Evolutionary conservation across 176 grass and related monocot species (phyloP), one percentile per base, ranked within the genome.

Genomic region (Carex myosuroides): DNA sequence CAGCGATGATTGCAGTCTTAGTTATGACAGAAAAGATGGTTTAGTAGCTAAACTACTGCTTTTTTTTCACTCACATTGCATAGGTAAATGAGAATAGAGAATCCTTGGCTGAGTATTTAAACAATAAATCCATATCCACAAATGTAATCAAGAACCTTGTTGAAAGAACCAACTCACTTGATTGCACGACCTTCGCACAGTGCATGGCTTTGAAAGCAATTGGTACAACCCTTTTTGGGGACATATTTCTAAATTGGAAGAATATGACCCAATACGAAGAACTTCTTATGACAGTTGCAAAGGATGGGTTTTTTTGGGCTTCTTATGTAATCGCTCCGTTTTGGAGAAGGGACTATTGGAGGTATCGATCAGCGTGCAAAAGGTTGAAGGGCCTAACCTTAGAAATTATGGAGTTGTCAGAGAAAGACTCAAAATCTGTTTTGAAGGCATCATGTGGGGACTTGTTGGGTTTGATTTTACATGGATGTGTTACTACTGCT

Each of bases 231-330:
- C 76, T 99, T 79, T 92, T 99, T 79, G 97, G 93, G 18, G 91
- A 99, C 70, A 84, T 81, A 81, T 96, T 94, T 52, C 86, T 94
- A 41, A 53, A 89, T 91, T 99, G 97, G 97, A 87, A 91, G 84
- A 85, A 91, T 72, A 86, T 79, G 70, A 56, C 72, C 72, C 59
- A 80, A 21, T 99, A 94, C 61, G 93, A 99, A 84, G 91, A 94
- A 75, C 93, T 99, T 32, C 83, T 99, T 37, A 94, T 87, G 90
- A 82, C 79, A 71, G 84, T 99, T 44, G 89, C 91, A 65, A 94
- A 94, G 50, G 88, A 99, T 66, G 91, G 93, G 69, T 94, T 91
- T 83, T 96, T 92, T 68, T 99, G 97, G 97, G 91, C 97, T 84
- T 96, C 93, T 85, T 94, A 88, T 88, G 61, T 79, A 70, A 60